Percentiles rank a stretch among this genome's conserved stretches.
Evolutionary conservation across 2,329 filamentous ascomycete genomes (phyloP).

Genomic region (Colletotrichum sp.): DNA sequence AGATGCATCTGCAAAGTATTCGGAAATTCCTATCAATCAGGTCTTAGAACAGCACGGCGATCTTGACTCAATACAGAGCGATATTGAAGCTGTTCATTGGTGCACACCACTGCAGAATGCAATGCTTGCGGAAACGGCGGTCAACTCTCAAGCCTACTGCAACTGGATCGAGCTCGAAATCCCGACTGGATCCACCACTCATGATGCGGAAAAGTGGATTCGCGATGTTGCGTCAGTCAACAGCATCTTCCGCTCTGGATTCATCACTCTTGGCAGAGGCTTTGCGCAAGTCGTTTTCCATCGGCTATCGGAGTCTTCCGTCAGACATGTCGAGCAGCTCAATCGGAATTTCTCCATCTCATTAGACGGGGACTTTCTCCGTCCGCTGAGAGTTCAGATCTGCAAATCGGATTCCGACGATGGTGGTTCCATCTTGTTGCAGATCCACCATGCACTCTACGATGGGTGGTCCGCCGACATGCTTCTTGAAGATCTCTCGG

Average conservation of each 20-base stretch:
- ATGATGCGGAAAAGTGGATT: conserved; percentile 55
- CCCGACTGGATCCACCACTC: conserved; percentile 33
- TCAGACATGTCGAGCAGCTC: conserved; percentile 44
- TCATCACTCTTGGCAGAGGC: conserved; percentile 57
- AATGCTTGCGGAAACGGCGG: conserved; percentile 79
- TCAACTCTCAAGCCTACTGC: conserved; percentile 68
- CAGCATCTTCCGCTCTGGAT: conserved; percentile 76
- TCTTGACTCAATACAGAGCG: not conserved
- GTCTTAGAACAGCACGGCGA: not conserved
- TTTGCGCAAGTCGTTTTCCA: conserved; percentile 72
- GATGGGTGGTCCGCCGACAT: conserved; percentile 94
- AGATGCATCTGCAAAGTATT: not conserved
- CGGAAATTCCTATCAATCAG: not conserved
- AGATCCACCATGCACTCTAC: conserved; percentile 84
- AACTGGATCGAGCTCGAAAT: conserved; percentile 78
- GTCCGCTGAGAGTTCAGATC: conserved; percentile 69
- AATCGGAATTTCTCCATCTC: conserved; percentile 42
- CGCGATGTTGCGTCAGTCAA: conserved; percentile 57
- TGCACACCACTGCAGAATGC: conserved; percentile 79
- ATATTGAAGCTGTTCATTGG: conserved; percentile 50
- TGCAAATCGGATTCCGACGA: conserved; percentile 17
- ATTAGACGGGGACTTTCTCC: conserved; percentile 44
- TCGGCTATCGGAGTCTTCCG: conserved; percentile 43
- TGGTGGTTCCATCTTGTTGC: conserved; percentile 46
- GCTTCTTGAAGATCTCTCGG: conserved; percentile 69